Conservation (phyloP, 352 stramenopile species). For the Phytophthora aleatoria region DNA sequence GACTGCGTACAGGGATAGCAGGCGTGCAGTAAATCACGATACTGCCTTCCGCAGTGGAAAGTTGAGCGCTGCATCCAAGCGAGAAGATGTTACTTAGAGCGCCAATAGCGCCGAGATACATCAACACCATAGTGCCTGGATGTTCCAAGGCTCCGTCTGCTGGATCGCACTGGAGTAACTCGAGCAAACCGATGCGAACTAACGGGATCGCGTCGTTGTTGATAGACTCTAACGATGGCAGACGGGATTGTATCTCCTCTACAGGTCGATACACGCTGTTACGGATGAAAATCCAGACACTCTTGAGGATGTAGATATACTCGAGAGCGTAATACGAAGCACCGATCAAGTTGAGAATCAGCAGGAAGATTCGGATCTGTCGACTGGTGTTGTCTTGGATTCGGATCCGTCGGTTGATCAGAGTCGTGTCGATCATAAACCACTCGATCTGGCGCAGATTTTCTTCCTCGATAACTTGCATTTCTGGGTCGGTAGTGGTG, state of each 20-base stretch:
- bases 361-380: conserved; percentile 40
- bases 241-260: conserved; percentile 5
- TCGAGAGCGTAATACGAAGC: conserved; percentile 38
- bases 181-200: conserved; percentile 16
- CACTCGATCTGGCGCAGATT: conserved; percentile 41
- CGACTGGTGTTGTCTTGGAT: conserved; percentile 51
- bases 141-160: conserved; percentile 39
- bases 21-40: conserved; percentile 43
- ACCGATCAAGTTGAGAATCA: conserved; percentile 45
- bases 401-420: conserved; percentile 29
- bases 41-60: conserved; percentile 31
- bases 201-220: conserved; percentile 2
- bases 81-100: conserved; percentile 55
- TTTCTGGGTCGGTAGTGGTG: neutral
- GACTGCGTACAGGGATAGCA: conserved; percentile 36
- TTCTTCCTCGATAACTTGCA: conserved; percentile 16
- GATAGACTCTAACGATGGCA: conserved; percentile 9
- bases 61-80: conserved; percentile 35
- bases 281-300: conserved; percentile 30
- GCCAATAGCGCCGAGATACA: conserved; percentile 46
- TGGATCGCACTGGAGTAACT: conserved; percentile 31
- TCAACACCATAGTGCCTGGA: conserved; percentile 36
- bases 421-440: conserved; percentile 38
- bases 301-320: conserved; percentile 38
- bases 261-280: conserved; percentile 30